Base-by-base conservation (phyloP, 306 rosid genomes). In the Inga oerstediana region DNA sequence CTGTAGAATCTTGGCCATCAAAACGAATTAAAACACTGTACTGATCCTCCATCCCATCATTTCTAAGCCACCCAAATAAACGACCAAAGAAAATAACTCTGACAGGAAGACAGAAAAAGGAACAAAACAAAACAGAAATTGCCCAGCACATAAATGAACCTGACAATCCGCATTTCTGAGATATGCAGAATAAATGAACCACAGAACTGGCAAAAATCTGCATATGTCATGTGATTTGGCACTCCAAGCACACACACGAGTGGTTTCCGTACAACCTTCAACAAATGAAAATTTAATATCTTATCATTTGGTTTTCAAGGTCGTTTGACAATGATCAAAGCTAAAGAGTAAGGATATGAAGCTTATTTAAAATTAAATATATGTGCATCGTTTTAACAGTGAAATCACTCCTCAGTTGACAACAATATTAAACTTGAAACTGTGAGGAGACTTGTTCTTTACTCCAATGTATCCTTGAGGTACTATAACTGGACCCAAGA, bases 181-280 rank as follows among this genome's bases (percentile, higher is more conserved):
- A 95, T 90, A 66, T 93, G 93, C 49, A 87, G 93, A 85, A 95
- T 87, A 85, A 95, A 95, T 0, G 97, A 93, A 39, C 94, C 98
- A 20, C 92, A 91, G 85, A 96, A 96, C 68, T 92, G 96, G 82
- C 98, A 96, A 82, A 96, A 96, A 87, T 96, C 99, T 0, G 98
- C 99, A 77, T 96, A 93, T 0, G 97, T 96, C 99, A 96, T 93
- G 89, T 96, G 94, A 88, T 96, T 93, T 0, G 99, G 99, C 24
- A 96, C 99, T 74, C 96, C 97, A 41, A 93, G 88, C 56, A 96
- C 98, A 24, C 97, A 93, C 8, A 91, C 91, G 32, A 93, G 91
- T 9, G 94, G 93, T 67, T 93, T 93, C 79, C 99, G 88, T 76
- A 77, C 97, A 80, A 87, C 89, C 98, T 95, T 87, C 41, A n/a